A percentile compares a stretch with the other conserved stretches of the same genome.
These are phyloP conservation scores for Phyllosticta citriasiana DNA, from an alignment of 2,329 filamentous ascomycete genomes.

Conservation along the genomic window DNA sequence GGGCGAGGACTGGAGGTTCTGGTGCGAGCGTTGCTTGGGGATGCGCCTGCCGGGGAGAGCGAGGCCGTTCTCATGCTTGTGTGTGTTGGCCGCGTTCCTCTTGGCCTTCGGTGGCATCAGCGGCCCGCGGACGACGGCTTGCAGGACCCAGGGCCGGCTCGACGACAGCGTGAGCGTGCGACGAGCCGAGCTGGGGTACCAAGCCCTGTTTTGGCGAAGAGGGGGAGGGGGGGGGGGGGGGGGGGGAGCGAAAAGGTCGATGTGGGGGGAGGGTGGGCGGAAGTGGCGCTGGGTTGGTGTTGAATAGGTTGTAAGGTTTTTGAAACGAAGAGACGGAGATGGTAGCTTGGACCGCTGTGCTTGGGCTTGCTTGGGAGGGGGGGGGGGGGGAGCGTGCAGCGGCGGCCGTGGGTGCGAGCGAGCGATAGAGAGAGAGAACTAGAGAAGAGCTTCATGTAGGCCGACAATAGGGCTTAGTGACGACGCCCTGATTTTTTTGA, in stretches of 20 bases:
- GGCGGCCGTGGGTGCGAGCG: too few relatives aligned
- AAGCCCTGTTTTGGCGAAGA: neutral
- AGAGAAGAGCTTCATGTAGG: too few relatives aligned
- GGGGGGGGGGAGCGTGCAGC: neutral
- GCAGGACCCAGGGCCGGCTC: conserved; percentile 28
- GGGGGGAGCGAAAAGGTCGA: conserved; percentile 2
- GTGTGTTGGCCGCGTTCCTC: conserved; percentile 35
- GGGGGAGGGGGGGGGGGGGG: conserved; percentile 10
- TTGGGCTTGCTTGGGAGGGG: neutral
- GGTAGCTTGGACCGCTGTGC: neutral
- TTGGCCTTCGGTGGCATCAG: conserved; percentile 41
- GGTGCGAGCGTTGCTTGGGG: conserved; percentile 37
- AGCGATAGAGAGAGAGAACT: too few relatives aligned
- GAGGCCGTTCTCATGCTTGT: conserved; percentile 73
- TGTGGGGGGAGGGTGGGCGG: conserved; percentile 12
- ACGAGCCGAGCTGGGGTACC: conserved; percentile 35
- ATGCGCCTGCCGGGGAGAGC: conserved; percentile 67
- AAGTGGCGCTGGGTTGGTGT: conserved; percentile 4
- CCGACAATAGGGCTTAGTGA: too few relatives aligned
- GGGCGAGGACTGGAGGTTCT: conserved; percentile 24
- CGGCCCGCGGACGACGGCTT: conserved; percentile 21
- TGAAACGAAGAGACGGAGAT: conserved; percentile 5
- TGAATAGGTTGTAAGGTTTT: conserved; percentile 3
- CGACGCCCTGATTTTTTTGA: neutral
- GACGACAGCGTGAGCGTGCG: conserved; percentile 26